These are phyloP conservation scores for Emiliania huxleyi DNA, from an alignment of 78 protist genomes.

Conservation along the genomic window DNA sequence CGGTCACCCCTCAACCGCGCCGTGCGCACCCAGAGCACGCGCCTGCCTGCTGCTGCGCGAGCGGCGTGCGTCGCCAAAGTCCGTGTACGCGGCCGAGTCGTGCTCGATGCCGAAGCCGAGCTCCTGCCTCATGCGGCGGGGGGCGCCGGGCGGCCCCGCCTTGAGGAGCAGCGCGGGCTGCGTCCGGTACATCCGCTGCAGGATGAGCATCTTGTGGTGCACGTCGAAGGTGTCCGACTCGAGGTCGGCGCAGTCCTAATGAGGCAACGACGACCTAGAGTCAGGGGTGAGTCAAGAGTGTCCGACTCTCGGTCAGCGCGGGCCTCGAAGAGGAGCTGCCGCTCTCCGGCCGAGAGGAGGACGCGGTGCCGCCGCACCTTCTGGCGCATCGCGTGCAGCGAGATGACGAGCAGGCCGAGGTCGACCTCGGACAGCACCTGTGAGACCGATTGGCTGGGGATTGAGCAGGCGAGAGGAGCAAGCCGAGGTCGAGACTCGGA, in stretches of 20 bases:
- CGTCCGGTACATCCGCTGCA: slow-evolving; percentile 8
- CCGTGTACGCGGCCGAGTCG: too few relatives aligned
- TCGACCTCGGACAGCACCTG: neutral
- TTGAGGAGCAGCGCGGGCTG: neutral
- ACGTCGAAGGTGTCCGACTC: neutral
- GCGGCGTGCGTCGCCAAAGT: too few relatives aligned
- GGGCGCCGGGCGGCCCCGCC: neutral
- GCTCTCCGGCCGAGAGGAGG: neutral
- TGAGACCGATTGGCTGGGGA: too few relatives aligned
- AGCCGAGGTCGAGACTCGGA: too few relatives aligned
- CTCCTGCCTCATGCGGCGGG: neutral
- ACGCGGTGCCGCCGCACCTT: neutral
- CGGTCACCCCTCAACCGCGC: too few relatives aligned
- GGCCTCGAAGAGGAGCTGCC: neutral
- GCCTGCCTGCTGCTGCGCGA: too few relatives aligned
- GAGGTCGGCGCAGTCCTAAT: neutral
- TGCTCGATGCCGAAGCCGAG: neutral
- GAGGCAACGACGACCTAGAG: too few relatives aligned
- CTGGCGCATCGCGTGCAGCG: neutral
- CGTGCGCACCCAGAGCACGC: too few relatives aligned
- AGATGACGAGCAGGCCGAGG: neutral
- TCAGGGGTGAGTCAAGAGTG: neutral
- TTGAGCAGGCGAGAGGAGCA: too few relatives aligned
- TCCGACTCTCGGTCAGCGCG: neutral
- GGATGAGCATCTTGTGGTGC: neutral